phyloP scores from a whole-genome alignment of 306 rosid genomes.

The Lablab purpureus region DNA sequence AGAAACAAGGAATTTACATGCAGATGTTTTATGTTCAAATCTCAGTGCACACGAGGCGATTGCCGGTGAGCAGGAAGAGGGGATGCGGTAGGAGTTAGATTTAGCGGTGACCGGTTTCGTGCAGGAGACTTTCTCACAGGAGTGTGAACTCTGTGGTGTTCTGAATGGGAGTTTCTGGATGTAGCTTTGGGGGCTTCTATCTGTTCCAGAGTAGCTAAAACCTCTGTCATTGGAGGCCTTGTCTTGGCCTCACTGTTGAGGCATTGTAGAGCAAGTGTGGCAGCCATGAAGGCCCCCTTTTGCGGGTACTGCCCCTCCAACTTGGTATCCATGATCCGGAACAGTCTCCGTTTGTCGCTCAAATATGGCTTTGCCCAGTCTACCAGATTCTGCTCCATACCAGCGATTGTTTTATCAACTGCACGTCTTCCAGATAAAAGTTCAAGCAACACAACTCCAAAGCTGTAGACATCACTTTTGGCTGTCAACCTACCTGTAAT shows the following conservation, averaged over 20 bases:
- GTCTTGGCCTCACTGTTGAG: constrained; percentile 74
- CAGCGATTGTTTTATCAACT: constrained; percentile 68
- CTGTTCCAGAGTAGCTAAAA: constrained; percentile 70
- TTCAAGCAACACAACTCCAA: constrained; percentile 91
- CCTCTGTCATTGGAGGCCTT: constrained; percentile 85
- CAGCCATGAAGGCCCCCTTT: constrained; percentile 80
- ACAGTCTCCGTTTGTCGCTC: constrained; percentile 72
- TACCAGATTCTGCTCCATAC: constrained; percentile 78
- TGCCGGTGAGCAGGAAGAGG: constrained; percentile 67
- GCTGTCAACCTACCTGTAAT: constrained; percentile 82
- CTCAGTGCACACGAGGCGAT: constrained; percentile 54
- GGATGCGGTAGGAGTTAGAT: constrained; percentile 63
- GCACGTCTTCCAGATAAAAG: constrained; percentile 85
- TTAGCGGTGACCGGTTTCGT: constrained; percentile 56
- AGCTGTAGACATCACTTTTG: constrained; percentile 93
- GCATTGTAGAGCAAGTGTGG: constrained; percentile 79
- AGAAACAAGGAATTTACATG: constrained; percentile 51
- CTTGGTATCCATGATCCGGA: constrained; percentile 93
- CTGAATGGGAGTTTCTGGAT: constrained; percentile 52
- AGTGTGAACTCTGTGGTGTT: constrained; percentile 47
- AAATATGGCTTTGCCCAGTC: constrained; percentile 91
- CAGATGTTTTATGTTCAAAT: not conserved
- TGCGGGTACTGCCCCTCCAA: constrained; percentile 91
- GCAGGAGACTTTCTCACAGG: constrained; percentile 61
- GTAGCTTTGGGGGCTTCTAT: constrained; percentile 67